These are phyloP conservation scores for Metschnikowia koreensis DNA, from an alignment of 805 yeast species.

Conservation along the genomic window DNA sequence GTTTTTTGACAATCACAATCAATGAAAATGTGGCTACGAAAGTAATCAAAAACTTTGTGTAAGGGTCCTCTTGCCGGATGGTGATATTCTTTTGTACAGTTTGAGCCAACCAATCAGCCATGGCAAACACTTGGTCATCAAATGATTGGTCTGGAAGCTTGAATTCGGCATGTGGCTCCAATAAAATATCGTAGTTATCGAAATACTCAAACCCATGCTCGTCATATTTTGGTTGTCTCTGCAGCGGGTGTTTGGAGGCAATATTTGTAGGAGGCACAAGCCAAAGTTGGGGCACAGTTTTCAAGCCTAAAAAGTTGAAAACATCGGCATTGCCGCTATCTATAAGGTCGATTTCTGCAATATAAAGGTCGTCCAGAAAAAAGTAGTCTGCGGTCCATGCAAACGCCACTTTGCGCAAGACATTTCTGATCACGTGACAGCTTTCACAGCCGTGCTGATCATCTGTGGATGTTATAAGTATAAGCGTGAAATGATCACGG, in stretches of 20 bases:
- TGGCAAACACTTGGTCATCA: conserved; percentile 41
- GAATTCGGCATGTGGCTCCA: conserved; percentile 33
- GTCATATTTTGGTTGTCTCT: conserved; percentile 18
- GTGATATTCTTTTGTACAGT: conserved; percentile 43
- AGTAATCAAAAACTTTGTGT: conserved; percentile 41
- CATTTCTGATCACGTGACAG: conserved; percentile 46
- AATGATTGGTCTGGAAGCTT: conserved; percentile 35
- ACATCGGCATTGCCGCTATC: conserved; percentile 39
- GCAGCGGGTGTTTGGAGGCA: conserved; percentile 13
- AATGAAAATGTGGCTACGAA: conserved; percentile 44
- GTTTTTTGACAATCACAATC: conserved; percentile 50
- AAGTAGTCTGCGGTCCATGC: conserved; percentile 47
- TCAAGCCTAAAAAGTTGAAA: conserved; percentile 42
- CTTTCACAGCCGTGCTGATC: conserved; percentile 44
- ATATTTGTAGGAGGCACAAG: conserved; percentile 51
- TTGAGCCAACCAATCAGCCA: conserved; percentile 54
- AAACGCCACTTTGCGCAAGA: conserved; percentile 40
- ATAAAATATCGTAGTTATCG: conserved; percentile 20
- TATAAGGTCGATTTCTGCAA: conserved; percentile 51
- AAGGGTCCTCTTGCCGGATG: conserved; percentile 42
- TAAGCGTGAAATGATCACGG: conserved; percentile 49
- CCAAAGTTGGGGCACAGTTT: conserved; percentile 66
- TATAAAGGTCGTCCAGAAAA: conserved; percentile 38
- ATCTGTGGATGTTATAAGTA: conserved; percentile 52
- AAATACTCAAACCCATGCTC: conserved; percentile 21